These are phyloP conservation scores for Cordia subcordata DNA, from an alignment of 257 asterid genomes.

Conservation along the genomic window DNA sequence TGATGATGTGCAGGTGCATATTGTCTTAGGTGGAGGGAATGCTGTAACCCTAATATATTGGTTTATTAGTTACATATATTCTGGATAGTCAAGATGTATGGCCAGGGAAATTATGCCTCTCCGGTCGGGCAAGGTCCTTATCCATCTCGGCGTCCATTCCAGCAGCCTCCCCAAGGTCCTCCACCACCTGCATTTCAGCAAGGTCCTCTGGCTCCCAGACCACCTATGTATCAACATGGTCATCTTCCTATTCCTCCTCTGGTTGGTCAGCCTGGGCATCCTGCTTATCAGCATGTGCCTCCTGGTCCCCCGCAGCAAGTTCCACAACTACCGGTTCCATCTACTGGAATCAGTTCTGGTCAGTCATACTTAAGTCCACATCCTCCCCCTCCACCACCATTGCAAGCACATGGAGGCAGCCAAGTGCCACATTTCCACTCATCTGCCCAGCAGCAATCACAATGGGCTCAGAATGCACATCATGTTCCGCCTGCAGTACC, in stretches of 20 bases:
- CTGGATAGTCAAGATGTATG: conserved; percentile 48
- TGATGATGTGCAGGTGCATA: neutral
- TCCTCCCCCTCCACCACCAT: conserved; percentile 31
- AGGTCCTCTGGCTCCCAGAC: conserved; percentile 29
- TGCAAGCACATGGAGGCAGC: conserved; percentile 31
- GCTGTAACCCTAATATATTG: conserved; percentile 10
- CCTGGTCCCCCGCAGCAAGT: conserved; percentile 33
- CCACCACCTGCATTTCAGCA: conserved; percentile 33
- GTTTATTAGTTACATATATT: conserved; percentile 22
- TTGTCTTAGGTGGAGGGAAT: conserved; percentile 11
- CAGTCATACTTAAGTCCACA: conserved; percentile 37
- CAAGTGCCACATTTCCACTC: conserved; percentile 33
- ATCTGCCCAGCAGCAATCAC: conserved; percentile 33
- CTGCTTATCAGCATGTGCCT: conserved; percentile 28
- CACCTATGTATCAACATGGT: conserved; percentile 36
- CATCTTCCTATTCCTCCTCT: conserved; percentile 29
- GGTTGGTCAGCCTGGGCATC: conserved; percentile 25
- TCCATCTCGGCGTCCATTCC: conserved; percentile 36
- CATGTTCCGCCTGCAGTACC: conserved; percentile 35
- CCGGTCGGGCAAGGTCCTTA: conserved; percentile 45
- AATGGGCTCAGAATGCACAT: conserved; percentile 45
- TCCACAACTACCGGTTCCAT: conserved; percentile 25
- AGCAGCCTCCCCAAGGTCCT: conserved; percentile 36
- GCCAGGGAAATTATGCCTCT: conserved; percentile 44
- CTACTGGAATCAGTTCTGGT: conserved; percentile 33